Evolutionary conservation across 768 basidiomycete genomes (phyloP), one percentile per base, ranked within the genome.

Genomic region (Hypholoma fasciculare): DNA sequence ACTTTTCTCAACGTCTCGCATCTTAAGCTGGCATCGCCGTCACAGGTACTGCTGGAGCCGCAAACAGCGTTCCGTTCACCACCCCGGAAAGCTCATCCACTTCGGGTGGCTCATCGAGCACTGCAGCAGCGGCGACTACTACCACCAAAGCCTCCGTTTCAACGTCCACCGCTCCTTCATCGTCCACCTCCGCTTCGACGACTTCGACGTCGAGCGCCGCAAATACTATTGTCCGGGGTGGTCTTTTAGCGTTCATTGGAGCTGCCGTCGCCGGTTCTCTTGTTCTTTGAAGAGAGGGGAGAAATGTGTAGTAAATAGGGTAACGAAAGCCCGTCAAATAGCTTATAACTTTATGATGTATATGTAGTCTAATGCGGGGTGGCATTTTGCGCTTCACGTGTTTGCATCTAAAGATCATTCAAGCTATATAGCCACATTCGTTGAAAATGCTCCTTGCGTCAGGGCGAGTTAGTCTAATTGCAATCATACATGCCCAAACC

Each of bases 21-120:
- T 34, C 49, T 48, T 42, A 7, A 63, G 63, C 58, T 20, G 54
- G 61, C 44, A 47, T 65, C 44, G 39, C 61, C 17, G 37, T 63
- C 26, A 56, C 54, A 16, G 67, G 59, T 7, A 53, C 60, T 7
- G 58, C 54, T 3, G 56, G 63, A 2, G 49, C 57, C 17, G 48
- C 61, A 13, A 58, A 64, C 55, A 51, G 52, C 46, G 17, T 64
- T 37, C 53, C 63, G 0, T 65, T 65, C 54, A 54, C 62, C 26
- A 19, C 51, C 12, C n/a, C 63, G 14, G 12, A 44, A 2, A 26
- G 34, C 43, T 36, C 27, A 16, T 26, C 30, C 19, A 38, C 43
- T 16, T 7, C 44, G 1, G 44, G 14, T 19, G 38, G 38, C 13
- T 47, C 56, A 14, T 44, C 52, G 17, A 46, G 51, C 14, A 42